Evolutionary conservation across 164 flowering plant species (phyloP).

Genomic region (Dillenia suffruticosa): DNA sequence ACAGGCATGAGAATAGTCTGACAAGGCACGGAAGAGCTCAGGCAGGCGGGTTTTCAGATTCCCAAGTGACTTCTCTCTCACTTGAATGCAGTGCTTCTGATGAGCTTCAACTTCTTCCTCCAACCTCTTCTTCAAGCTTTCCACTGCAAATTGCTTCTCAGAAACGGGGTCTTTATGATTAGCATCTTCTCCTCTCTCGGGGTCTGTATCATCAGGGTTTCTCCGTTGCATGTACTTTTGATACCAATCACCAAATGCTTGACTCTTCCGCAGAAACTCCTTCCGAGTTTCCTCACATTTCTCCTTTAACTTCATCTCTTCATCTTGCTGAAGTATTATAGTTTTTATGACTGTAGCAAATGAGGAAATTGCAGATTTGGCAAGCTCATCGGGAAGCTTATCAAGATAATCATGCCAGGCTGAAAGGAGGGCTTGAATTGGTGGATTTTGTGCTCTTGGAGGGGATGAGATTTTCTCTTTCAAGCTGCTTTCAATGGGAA

Average conservation of each 20-base stretch:
- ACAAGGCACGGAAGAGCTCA: constrained; percentile 71
- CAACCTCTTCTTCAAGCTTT: constrained; percentile 59
- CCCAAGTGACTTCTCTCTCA: constrained; percentile 76
- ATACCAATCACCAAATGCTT: constrained; percentile 67
- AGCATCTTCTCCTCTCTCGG: constrained; percentile 43
- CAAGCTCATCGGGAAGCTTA: constrained; percentile 70
- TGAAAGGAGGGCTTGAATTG: constrained; percentile 60
- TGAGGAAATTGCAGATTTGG: constrained; percentile 53
- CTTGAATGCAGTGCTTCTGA: constrained; percentile 65
- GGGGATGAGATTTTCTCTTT: constrained; percentile 79
- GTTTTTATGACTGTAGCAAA: constrained; percentile 68
- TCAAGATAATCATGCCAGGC: constrained; percentile 71
- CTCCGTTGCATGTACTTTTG: constrained; percentile 49
- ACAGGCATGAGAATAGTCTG: constrained; percentile 58
- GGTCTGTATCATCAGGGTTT: constrained; percentile 43
- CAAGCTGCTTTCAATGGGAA: constrained; percentile 82
- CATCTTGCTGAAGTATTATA: constrained; percentile 57
- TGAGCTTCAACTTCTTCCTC: constrained; percentile 69
- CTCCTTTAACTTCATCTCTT: constrained; percentile 70
- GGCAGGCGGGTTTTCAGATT: constrained; percentile 75
- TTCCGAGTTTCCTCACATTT: constrained; percentile 67
- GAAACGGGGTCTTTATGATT: constrained; percentile 43
- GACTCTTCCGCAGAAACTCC: constrained; percentile 48
- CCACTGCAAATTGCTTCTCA: constrained; percentile 56
- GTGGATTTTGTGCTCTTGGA: constrained; percentile 45